A percentile compares a stretch with the other conserved stretches of the same genome.
Conservation (phyloP, 2,329 filamentous ascomycete species). For the Cladosporium phlei region DNA sequence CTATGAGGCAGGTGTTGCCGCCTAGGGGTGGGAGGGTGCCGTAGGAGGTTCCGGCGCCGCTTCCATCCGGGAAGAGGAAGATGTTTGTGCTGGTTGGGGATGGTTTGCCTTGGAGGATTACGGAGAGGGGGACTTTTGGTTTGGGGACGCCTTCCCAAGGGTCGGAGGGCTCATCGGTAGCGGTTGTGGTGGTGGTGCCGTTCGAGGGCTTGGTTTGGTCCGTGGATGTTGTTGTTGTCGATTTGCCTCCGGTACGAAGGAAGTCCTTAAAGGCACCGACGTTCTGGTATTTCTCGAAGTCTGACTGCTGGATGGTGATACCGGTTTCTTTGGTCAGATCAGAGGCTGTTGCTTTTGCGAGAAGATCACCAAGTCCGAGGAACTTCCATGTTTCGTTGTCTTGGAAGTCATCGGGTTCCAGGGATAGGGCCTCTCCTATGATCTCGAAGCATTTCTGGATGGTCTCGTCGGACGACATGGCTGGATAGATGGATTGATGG, state of each 20-base stretch:
- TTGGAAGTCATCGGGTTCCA: conserved; percentile 26
- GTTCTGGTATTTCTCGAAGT: conserved; percentile 24
- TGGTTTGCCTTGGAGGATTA: conserved; percentile 54
- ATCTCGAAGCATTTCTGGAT: conserved; percentile 23
- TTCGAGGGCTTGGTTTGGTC: not conserved
- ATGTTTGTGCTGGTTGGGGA: conserved; percentile 52
- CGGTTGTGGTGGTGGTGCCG: not conserved
- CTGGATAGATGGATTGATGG: too few relatives aligned
- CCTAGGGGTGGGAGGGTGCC: conserved; percentile 54
- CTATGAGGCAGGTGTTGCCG: conserved; percentile 46
- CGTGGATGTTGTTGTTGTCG: not conserved
- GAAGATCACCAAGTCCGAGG: conserved; percentile 26
- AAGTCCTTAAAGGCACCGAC: conserved; percentile 24
- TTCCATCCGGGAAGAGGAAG: conserved; percentile 50
- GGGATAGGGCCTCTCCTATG: conserved; percentile 27
- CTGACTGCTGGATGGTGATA: conserved; percentile 19
- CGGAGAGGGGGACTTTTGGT: conserved; percentile 38
- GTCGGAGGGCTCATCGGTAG: conserved; percentile 20
- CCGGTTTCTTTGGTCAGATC: conserved; percentile 24
- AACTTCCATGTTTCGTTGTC: conserved; percentile 31
- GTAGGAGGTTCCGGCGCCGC: conserved; percentile 63
- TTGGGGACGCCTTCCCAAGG: conserved; percentile 30
- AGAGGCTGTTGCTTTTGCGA: conserved; percentile 25
- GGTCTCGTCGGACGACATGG: conserved; percentile 20
- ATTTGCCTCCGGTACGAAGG: conserved; percentile 11